Base-by-base conservation (phyloP, 768 basidiomycete species). In the Russula ochroleuca region DNA sequence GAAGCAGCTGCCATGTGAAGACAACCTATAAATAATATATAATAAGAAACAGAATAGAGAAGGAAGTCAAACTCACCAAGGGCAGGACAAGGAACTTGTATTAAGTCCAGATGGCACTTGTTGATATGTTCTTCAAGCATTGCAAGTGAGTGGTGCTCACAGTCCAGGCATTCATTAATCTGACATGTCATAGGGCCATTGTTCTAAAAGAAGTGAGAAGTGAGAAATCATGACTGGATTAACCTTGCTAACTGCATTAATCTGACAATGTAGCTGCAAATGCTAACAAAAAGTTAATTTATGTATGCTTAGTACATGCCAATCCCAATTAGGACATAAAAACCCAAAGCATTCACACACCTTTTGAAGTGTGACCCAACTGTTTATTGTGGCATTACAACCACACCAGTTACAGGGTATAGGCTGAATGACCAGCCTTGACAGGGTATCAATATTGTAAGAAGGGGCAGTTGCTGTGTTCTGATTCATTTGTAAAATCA, bases 361-460 rank as follows among this genome's bases (percentile, higher is more conserved):
- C 61, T 57, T 57, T 63, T 62, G 53, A 15, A 65, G 49, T 25
- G 55, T 65, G 15, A 21, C 0, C 61, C 55, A 57, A 25, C 64
- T 57, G 15, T 65, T 65, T 1, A 66, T 21, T 19, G 15, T 63
- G 21, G 62, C 43, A 31, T 19, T 9, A 57, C 64, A 65, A 2
- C 51, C 56, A 47, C 23, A 19, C 62, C 61, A 66, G 35, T 25
- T n/a, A 40, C 64, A 66, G 35, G 50, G 7, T 7, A 58, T 52
- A 17, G 61, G 62, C 19, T 57, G 56, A 43, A 57, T 68, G n/a
- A 62, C 67, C 50, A 71, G 69, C 69, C 67, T 73, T 35, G 62
- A 71, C 21, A 61, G 45, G 8, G 1, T 21, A 21, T 58, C 33
- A 35, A 57, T 28, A 17, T 49, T 25, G 15, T 31, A 7, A 17